These are phyloP conservation scores for Stenocarpella maydis DNA, from an alignment of 2,329 filamentous ascomycete species.

Conservation along the genomic window DNA sequence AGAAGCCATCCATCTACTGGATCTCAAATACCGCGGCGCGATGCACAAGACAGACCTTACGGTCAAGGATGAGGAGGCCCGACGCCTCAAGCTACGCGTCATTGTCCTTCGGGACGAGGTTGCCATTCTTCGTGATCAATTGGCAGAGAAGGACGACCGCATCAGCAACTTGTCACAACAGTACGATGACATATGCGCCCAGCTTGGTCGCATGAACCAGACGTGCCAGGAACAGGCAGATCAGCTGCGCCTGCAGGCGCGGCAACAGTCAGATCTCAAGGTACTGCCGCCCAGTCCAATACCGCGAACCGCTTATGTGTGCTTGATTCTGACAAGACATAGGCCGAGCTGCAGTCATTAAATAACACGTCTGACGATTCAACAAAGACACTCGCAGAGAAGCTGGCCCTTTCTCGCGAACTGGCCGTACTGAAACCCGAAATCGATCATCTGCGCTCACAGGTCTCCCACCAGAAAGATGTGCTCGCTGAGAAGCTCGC, in stretches of 20 bases:
- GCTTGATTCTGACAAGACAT: slow-evolving; percentile 37
- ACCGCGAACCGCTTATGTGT: neutral
- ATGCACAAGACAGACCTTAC: slow-evolving; percentile 72
- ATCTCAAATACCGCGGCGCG: slow-evolving; percentile 74
- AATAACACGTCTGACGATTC: slow-evolving; percentile 74
- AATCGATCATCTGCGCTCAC: slow-evolving; percentile 63
- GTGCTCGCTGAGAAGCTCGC: slow-evolving; percentile 81
- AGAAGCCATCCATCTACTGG: slow-evolving; percentile 63
- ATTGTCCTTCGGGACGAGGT: slow-evolving; percentile 80
- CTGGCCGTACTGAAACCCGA: slow-evolving; percentile 62
- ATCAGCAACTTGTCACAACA: slow-evolving; percentile 57
- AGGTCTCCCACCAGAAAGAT: slow-evolving; percentile 68
- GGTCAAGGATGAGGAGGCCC: slow-evolving; percentile 76
- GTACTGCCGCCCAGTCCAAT: slow-evolving; percentile 43
- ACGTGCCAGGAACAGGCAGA: slow-evolving; percentile 55
- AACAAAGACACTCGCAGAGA: slow-evolving; percentile 70
- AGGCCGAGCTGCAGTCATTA: slow-evolving; percentile 78
- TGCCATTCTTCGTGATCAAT: slow-evolving; percentile 69
- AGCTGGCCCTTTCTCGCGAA: slow-evolving; percentile 61
- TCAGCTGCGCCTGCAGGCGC: slow-evolving; percentile 57
- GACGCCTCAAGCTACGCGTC: slow-evolving; percentile 73
- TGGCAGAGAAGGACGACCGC: slow-evolving; percentile 67
- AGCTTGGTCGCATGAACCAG: slow-evolving; percentile 55
- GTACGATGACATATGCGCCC: slow-evolving; percentile 49
- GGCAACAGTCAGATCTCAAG: slow-evolving; percentile 58